Conservation (phyloP, 2,329 filamentous ascomycete genomes). For the Colletotrichum kahawae region DNA sequence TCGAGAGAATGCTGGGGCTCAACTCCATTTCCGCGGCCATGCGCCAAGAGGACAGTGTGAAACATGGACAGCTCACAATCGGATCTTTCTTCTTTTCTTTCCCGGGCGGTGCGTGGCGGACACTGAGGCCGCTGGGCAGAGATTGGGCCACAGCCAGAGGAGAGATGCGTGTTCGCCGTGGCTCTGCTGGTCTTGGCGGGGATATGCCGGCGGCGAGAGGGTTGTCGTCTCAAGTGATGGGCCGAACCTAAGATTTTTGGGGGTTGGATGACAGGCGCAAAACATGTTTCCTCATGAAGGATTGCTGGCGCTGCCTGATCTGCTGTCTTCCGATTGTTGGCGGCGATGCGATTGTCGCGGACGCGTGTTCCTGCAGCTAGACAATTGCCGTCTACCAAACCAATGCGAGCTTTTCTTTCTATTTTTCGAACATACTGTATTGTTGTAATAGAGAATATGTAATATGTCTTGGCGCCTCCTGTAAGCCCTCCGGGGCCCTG, state of each 20-base stretch:
- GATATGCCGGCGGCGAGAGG: slow-evolving; percentile 2
- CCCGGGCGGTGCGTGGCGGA: not conserved
- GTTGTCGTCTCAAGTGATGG: not conserved
- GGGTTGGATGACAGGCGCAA: not conserved
- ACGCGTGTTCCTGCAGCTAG: not conserved
- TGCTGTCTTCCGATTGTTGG: no score
- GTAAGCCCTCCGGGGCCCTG: not conserved
- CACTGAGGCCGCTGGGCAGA: not conserved
- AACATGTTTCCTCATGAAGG: not conserved
- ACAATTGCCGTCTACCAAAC: not conserved
- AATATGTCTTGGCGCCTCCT: not conserved
- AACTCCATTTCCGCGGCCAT: not conserved
- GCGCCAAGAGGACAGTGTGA: slow-evolving; percentile 1
- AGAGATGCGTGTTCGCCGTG: slow-evolving; percentile 7
- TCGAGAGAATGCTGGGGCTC: not conserved
- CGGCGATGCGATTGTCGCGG: not conserved
- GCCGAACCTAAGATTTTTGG: not conserved
- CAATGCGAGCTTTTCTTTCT: not conserved
- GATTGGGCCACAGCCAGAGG: not conserved
- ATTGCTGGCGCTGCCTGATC: not conserved
- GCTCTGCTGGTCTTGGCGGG: slow-evolving; percentile 19
- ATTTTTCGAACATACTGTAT: not conserved
- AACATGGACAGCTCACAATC: slow-evolving; percentile 10
- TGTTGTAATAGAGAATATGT: not conserved
- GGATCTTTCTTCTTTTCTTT: not conserved